Percentiles rank a stretch among this genome's conserved stretches.
phyloP scores from a whole-genome alignment of 1,284 basidiomycete genomes.

The Cryptococcus wingfieldii region DNA sequence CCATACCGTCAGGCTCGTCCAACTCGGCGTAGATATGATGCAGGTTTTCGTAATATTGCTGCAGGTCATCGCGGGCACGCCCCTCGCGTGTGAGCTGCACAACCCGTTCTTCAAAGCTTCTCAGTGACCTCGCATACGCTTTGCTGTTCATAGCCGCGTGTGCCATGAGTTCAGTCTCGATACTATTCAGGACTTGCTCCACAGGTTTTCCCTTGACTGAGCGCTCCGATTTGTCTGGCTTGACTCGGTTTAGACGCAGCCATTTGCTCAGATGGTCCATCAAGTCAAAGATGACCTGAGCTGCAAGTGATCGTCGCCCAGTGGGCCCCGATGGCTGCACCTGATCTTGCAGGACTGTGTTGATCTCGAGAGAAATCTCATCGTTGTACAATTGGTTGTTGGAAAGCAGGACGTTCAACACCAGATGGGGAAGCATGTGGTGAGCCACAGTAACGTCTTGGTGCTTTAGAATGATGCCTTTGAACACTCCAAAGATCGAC shows the following conservation, averaged over 20 bases:
- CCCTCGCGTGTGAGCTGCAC: constrained; percentile 52
- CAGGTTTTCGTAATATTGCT: constrained; percentile 80
- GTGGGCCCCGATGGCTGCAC: constrained; percentile 61
- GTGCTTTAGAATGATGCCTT: constrained; percentile 66
- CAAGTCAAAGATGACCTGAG: constrained; percentile 90
- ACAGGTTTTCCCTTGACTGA: constrained; percentile 52
- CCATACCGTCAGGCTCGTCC: constrained; percentile 99
- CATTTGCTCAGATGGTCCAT: constrained; percentile 94
- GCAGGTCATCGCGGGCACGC: constrained; percentile 55
- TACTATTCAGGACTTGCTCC: constrained; percentile 73
- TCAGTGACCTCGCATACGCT: constrained; percentile 87
- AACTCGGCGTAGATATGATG: constrained; percentile 95
- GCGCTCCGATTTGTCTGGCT: constrained; percentile 53
- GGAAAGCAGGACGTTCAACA: constrained; percentile 79
- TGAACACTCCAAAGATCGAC: constrained; percentile 74
- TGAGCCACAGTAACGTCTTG: constrained; percentile 89
- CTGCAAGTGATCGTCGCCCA: constrained; percentile 78
- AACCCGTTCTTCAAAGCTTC: constrained; percentile 88
- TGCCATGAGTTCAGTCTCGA: constrained; percentile 85
- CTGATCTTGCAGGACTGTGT: constrained; percentile 82
- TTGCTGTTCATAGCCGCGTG: constrained; percentile 91
- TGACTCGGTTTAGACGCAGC: constrained; percentile 59
- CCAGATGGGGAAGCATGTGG: constrained; percentile 85
- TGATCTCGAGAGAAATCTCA: constrained; percentile 70
- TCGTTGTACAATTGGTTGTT: constrained; percentile 61